These are phyloP conservation scores for Aeschynomene evenia DNA, from an alignment of 306 rosid genomes.

Conservation along the genomic window DNA sequence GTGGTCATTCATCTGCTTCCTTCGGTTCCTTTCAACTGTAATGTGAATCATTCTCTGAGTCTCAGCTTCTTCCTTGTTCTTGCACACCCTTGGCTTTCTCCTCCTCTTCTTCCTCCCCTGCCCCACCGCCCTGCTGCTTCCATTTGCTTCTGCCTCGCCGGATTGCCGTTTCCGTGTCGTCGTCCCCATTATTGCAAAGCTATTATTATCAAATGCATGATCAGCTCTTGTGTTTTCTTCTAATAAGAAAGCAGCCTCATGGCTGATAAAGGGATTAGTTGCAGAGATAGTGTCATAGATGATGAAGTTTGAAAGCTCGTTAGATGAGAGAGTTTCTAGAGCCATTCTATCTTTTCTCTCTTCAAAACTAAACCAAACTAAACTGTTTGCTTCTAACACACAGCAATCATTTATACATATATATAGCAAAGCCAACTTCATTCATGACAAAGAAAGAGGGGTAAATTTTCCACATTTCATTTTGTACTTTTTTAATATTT, in stretches of 20 bases:
- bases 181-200: neutral
- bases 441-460: constrained; percentile 1
- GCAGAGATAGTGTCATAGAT: constrained; percentile 83
- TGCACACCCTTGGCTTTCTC: constrained; percentile 71
- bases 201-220: neutral
- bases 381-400: too few species aligned
- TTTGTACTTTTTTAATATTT: too few species aligned
- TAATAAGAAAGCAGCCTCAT: constrained; percentile 28
- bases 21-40: constrained; percentile 84
- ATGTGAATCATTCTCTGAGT: constrained; percentile 95
- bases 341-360: too few species aligned
- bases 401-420: too few species aligned
- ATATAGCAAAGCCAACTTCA: constrained; percentile 37
- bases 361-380: too few species aligned
- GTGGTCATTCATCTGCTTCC: constrained; percentile 92
- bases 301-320: constrained; percentile 66
- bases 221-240: constrained; percentile 32
- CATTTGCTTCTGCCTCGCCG: constrained; percentile 3
- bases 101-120: constrained; percentile 69
- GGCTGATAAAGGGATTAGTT: constrained; percentile 50
- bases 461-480: too few species aligned
- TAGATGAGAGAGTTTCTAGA: constrained; percentile 64
- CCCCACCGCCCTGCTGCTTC: constrained; percentile 6
- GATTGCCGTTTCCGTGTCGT: constrained; percentile 36
- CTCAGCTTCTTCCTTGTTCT: constrained; percentile 90